phyloP scores from a whole-genome alignment of 2,329 filamentous ascomycete genomes.

The Talaromyces atroroseus region DNA sequence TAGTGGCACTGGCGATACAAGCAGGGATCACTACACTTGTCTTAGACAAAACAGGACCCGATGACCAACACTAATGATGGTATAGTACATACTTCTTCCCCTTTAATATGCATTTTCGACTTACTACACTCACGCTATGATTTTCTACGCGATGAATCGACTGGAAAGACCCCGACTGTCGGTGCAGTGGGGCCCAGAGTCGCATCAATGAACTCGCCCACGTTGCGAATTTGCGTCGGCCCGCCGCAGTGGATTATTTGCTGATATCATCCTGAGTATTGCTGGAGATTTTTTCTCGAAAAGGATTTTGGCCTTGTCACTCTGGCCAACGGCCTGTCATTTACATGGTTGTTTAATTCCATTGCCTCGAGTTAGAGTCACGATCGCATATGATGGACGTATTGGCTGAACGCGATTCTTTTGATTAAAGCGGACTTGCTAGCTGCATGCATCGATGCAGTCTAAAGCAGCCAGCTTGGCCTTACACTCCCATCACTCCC shows the following conservation, averaged over 20 bases:
- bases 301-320: neutral
- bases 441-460: constrained; percentile 3
- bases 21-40: neutral
- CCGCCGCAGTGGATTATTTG: neutral
- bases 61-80: neutral
- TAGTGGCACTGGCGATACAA: neutral
- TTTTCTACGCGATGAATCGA: neutral
- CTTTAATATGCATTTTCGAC: neutral
- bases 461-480: constrained; percentile 3
- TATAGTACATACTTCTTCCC: neutral
- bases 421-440: neutral
- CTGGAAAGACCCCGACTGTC: neutral
- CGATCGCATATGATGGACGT: neutral
- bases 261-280: neutral
- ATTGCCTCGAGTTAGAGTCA: neutral
- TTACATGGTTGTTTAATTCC: neutral
- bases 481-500: neutral
- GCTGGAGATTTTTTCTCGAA: neutral
- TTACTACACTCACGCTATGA: neutral
- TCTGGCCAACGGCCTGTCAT: neutral
- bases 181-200: neutral
- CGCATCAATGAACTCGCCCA: neutral
- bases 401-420: neutral
- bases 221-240: neutral
- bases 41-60: neutral